These are phyloP conservation scores for Hibiscus mutabilis DNA, from an alignment of 345 rosid genomes.

Conservation along the genomic window DNA sequence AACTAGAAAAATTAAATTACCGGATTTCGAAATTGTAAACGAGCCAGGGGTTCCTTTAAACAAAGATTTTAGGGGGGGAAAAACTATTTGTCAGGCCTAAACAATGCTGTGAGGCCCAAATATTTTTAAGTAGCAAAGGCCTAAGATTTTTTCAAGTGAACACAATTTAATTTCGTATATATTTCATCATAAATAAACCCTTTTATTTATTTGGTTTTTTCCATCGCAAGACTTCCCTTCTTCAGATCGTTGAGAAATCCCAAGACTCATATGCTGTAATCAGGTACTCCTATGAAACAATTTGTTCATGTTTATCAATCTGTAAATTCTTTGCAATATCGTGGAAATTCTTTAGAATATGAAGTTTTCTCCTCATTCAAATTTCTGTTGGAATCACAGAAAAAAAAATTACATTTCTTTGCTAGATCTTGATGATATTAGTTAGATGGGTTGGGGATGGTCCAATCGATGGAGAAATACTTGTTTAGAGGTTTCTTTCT, in stretches of 20 bases:
- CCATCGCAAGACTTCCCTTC: background rate
- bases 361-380: background rate
- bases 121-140: no score
- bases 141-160: no score
- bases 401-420: background rate
- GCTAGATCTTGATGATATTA: constrained; percentile 20
- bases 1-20: no score
- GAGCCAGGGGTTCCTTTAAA: no score
- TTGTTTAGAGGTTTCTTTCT: no score
- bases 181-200: background rate
- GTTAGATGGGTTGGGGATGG: background rate
- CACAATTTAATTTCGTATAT: no score
- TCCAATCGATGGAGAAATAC: no score
- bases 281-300: constrained; percentile 13
- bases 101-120: no score
- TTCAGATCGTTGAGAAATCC: constrained; percentile 19
- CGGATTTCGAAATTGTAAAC: no score
- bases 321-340: background rate
- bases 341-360: background rate
- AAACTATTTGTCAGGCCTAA: no score
- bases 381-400: background rate
- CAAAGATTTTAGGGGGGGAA: no score
- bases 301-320: background rate
- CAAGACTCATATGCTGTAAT: constrained; percentile 19
- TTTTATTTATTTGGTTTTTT: background rate